Evolutionary conservation across 352 stramenopile species (phyloP).

Genomic region (Globisporangium carolinianum): DNA sequence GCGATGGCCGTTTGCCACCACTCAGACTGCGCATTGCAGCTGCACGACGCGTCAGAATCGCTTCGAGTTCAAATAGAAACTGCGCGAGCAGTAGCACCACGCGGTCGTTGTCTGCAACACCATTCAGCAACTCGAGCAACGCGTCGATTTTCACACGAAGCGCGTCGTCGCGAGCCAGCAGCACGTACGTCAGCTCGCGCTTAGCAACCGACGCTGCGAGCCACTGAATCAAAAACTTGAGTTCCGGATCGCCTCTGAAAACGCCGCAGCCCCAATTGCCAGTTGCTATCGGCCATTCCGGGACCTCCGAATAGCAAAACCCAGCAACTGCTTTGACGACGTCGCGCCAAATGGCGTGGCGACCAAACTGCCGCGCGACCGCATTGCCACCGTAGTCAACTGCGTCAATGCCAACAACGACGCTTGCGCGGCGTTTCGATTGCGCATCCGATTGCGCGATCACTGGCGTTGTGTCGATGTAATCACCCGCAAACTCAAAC

Average conservation of each 20-base stretch:
- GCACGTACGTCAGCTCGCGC: constrained; percentile 50
- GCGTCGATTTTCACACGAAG: constrained; percentile 33
- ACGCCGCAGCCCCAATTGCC: constrained; percentile 84
- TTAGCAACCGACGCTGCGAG: constrained; percentile 49
- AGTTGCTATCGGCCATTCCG: constrained; percentile 51
- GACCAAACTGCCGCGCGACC: constrained; percentile 39
- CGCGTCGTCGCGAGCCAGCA: constrained; percentile 39
- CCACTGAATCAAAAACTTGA: constrained; percentile 84
- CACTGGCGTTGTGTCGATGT: constrained; percentile 25
- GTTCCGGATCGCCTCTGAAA: constrained; percentile 59
- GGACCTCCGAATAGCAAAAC: constrained; percentile 37
- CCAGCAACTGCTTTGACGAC: constrained; percentile 62
- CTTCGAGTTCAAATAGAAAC: constrained; percentile 9
- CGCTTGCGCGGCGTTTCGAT: constrained; percentile 3
- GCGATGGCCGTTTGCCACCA: constrained; percentile 2
- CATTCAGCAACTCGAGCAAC: constrained; percentile 9
- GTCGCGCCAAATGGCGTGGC: constrained; percentile 45
- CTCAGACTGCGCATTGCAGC: neutral
- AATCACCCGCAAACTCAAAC: constrained; percentile 41
- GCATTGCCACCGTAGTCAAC: constrained; percentile 41
- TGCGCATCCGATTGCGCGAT: no score
- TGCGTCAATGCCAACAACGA: constrained; percentile 67
- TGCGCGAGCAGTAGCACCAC: constrained; percentile 5
- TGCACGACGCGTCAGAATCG: neutral
- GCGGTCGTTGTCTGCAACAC: neutral